Conservation (phyloP, 2,329 filamentous ascomycete genomes). For the Coniochaeta hoffmannii region DNA sequence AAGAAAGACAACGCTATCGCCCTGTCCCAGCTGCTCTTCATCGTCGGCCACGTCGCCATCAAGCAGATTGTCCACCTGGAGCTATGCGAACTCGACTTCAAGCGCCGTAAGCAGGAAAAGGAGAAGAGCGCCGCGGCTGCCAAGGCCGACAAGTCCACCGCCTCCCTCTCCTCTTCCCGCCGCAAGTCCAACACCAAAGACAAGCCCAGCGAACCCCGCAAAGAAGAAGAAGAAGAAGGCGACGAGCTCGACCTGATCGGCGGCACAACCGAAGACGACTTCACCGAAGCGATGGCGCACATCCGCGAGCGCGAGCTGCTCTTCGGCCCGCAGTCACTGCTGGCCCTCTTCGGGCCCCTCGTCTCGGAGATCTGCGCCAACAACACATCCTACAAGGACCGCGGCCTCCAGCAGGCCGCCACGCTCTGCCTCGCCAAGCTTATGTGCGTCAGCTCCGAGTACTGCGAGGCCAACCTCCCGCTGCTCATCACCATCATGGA, state of each 20-base stretch:
- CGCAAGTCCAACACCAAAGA: slow-evolving; percentile 26
- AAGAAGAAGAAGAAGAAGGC: slow-evolving; percentile 47
- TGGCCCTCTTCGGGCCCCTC: slow-evolving; percentile 85
- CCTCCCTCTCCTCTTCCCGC: slow-evolving; percentile 25
- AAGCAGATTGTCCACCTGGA: slow-evolving; percentile 99
- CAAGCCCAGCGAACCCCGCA: slow-evolving; percentile 24
- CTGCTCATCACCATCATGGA: slow-evolving; percentile 98
- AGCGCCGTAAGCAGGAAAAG: slow-evolving; percentile 86
- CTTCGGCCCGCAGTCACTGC: slow-evolving; percentile 73
- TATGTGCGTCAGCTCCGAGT: slow-evolving; percentile 96
- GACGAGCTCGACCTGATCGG: slow-evolving; percentile 96
- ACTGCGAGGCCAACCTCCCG: slow-evolving; percentile 87
- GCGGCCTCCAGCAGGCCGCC: slow-evolving; percentile 84
- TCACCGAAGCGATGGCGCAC: slow-evolving; percentile 78
- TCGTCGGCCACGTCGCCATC: slow-evolving; percentile 93
- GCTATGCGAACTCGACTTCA: slow-evolving; percentile 96
- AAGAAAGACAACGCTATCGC: slow-evolving; percentile 65
- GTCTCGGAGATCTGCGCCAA: slow-evolving; percentile 92
- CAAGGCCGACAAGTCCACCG: slow-evolving; percentile 24
- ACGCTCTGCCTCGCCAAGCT: slow-evolving; percentile 94
- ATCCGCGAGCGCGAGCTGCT: slow-evolving; percentile 79
- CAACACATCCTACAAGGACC: slow-evolving; percentile 86
- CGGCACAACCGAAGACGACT: slow-evolving; percentile 91
- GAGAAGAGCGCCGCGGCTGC: slow-evolving; percentile 55
- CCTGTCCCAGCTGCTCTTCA: slow-evolving; percentile 86